Conservation (phyloP, 148 eudicot species). For the Silene uniflora region DNA sequence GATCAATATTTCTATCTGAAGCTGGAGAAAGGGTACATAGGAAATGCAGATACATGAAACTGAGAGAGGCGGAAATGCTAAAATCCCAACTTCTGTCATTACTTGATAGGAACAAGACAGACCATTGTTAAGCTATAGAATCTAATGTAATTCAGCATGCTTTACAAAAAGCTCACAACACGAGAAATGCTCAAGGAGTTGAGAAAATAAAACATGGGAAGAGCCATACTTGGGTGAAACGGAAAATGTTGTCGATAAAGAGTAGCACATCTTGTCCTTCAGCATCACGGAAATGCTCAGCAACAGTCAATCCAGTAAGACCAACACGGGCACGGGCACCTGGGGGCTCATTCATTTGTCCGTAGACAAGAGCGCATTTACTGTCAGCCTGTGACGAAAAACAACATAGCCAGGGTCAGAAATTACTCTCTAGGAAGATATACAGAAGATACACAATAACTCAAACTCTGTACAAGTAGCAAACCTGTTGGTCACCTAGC, state of each 20-base stretch:
- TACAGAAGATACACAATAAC: neutral
- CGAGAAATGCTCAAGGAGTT: neutral
- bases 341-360: constrained; percentile 99
- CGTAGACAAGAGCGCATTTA: constrained; percentile 96
- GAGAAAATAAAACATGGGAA: neutral
- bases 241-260: constrained; percentile 96
- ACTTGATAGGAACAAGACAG: no score
- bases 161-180: neutral
- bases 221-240: constrained; percentile 77
- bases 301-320: constrained; percentile 89
- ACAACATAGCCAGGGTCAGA: neutral
- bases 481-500: constrained; percentile 95
- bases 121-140: no score
- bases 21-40: neutral
- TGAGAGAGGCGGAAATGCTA: no score
- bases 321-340: constrained; percentile 99
- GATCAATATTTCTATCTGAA: neutral
- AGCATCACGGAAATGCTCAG: constrained; percentile 90
- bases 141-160: no score
- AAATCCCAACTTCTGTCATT: no score
- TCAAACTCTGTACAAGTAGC: neutral
- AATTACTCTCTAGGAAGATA: neutral
- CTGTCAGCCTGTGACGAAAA: constrained; percentile 54
- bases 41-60: neutral
- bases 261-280: constrained; percentile 99